These are phyloP conservation scores for Puccinia polysora DNA, from an alignment of 1,284 basidiomycete genomes.

Conservation along the genomic window DNA sequence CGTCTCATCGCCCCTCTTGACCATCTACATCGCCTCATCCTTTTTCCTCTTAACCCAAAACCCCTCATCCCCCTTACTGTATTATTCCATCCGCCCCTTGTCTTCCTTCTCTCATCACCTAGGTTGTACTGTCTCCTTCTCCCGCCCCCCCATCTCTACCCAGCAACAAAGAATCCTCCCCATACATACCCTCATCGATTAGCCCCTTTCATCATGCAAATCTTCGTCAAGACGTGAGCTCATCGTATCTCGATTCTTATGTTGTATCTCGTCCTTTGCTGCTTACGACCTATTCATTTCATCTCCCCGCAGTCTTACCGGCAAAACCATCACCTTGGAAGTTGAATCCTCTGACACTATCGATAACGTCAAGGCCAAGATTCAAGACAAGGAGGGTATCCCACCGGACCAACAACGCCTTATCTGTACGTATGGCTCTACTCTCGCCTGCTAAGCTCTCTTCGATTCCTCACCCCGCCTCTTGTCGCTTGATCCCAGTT, in stretches of 20 bases:
- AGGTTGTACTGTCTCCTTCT: no score
- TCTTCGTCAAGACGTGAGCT: conserved; percentile 33
- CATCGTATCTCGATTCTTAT: not conserved
- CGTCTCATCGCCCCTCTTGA: no score
- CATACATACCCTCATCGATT: no score
- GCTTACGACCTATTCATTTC: not conserved
- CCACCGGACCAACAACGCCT: conserved; percentile 60
- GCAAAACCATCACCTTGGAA: conserved; percentile 59
- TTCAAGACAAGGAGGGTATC: conserved; percentile 65
- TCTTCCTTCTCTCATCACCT: no score
- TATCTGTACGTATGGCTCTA: conserved; percentile 55
- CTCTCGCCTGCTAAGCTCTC: conserved; percentile 77
- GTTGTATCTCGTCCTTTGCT: not conserved
- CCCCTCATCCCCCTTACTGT: no score
- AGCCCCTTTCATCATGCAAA: no score
- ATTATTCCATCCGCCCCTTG: no score
- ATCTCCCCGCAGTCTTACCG: not conserved
- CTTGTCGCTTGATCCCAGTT: conserved; percentile 77
- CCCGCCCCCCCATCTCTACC: no score
- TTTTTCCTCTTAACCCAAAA: no score
- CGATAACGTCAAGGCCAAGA: conserved; percentile 61
- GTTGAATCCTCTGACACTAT: conserved; percentile 62
- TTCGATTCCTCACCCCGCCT: conserved; percentile 92
- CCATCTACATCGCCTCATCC: no score
- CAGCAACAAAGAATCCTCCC: no score